These are phyloP conservation scores for Podospora pseudopauciseta DNA, from an alignment of 495 filamentous ascomycete genomes.

Conservation along the genomic window DNA sequence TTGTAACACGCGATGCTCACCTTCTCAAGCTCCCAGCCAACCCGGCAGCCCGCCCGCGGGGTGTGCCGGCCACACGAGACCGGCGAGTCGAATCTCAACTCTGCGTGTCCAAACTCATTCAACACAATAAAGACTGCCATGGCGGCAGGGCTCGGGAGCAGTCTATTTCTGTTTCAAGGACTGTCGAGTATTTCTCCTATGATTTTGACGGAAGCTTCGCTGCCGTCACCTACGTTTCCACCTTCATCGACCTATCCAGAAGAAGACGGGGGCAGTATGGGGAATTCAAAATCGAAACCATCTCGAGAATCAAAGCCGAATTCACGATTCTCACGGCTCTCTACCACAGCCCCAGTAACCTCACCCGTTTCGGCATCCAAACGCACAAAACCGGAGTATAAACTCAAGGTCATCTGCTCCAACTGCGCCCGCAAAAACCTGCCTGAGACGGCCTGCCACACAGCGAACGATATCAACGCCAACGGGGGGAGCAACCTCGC, in stretches of 20 bases:
- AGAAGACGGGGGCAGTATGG: background rate
- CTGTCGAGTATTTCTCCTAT: slow-evolving; percentile 14
- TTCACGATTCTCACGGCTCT: background rate
- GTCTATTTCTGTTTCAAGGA: slow-evolving; percentile 17
- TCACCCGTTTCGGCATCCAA: background rate
- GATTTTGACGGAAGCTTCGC: slow-evolving; percentile 10
- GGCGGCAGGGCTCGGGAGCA: slow-evolving; percentile 21
- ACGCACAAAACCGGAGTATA: slow-evolving; percentile 1
- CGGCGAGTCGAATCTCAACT: background rate
- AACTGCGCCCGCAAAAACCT: background rate
- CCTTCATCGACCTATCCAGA: background rate
- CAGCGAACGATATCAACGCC: slow-evolving; percentile 1
- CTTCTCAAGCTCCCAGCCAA: background rate
- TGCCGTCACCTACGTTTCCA: background rate
- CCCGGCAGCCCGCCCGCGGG: background rate
- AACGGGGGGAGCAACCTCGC: background rate
- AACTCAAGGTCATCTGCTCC: background rate
- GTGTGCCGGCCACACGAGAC: background rate
- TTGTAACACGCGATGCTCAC: background rate
- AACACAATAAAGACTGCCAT: slow-evolving; percentile 21
- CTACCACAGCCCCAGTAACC: background rate
- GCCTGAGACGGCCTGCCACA: background rate
- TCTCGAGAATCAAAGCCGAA: background rate
- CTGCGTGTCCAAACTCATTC: background rate
- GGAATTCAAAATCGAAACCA: background rate